Evolutionary conservation across 2,329 filamentous ascomycete species (phyloP).

Genomic region (Chaetomium globosum): DNA sequence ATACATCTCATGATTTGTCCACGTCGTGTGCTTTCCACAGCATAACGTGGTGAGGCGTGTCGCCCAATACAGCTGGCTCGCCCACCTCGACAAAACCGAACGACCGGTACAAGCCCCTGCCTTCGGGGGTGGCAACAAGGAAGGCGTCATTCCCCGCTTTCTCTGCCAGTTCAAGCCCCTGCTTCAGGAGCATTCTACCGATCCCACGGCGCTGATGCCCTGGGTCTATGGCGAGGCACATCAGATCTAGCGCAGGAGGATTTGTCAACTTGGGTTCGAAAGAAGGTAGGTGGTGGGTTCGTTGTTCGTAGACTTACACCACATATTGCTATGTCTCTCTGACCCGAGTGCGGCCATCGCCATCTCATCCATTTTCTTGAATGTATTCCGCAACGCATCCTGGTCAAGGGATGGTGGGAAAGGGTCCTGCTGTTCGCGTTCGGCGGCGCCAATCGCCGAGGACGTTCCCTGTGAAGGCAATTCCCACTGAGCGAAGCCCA

Average conservation of each 20-base stretch:
- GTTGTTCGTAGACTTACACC: slow-evolving; percentile 27
- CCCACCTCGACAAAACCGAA: slow-evolving; percentile 35
- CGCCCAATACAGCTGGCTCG: slow-evolving; percentile 8
- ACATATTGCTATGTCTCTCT: slow-evolving; percentile 31
- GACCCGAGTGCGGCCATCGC: slow-evolving; percentile 23
- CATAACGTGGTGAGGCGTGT: slow-evolving; percentile 27
- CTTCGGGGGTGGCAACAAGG: slow-evolving; percentile 33
- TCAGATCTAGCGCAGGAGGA: slow-evolving; percentile 30
- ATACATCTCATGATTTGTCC: not conserved
- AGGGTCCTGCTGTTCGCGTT: slow-evolving; percentile 9
- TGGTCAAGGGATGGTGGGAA: slow-evolving; percentile 24
- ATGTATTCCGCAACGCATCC: slow-evolving; percentile 6
- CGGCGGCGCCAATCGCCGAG: no score
- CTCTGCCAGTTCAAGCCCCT: slow-evolving; percentile 34
- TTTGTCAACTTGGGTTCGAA: slow-evolving; percentile 1
- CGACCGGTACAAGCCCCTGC: slow-evolving; percentile 34
- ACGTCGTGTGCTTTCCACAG: slow-evolving; percentile 26
- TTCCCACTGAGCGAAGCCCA: slow-evolving; percentile 35
- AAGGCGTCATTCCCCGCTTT: slow-evolving; percentile 30
- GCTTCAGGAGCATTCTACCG: slow-evolving; percentile 34
- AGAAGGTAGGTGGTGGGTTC: not conserved
- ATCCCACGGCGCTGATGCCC: slow-evolving; percentile 37
- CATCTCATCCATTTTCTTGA: slow-evolving; percentile 12
- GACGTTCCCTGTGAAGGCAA: slow-evolving; percentile 14
- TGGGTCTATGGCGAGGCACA: slow-evolving; percentile 36